phyloP scores from a whole-genome alignment of 805 yeast species.

The Cyberlindnera lachancei region DNA sequence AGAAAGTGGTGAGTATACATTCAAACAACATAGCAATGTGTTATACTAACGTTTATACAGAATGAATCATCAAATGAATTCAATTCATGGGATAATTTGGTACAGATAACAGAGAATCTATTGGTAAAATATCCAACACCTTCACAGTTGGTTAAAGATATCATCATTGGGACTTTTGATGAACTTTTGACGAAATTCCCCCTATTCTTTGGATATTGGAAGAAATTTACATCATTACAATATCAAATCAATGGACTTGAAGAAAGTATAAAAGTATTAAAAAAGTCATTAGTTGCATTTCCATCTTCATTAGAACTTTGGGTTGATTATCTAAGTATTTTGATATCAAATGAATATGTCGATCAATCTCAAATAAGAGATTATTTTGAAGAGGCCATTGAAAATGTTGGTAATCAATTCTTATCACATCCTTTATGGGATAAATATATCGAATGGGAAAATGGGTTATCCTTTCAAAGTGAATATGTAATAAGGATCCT shows the following conservation, averaged over 20 bases:
- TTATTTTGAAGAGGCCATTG: slow-evolving; percentile 42
- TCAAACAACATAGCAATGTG: not conserved
- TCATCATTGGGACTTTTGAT: slow-evolving; percentile 30
- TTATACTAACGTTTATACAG: slow-evolving; percentile 6
- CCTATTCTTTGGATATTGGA: slow-evolving; percentile 55
- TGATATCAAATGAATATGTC: slow-evolving; percentile 35
- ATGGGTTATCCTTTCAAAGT: no score
- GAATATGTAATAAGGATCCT: slow-evolving; percentile 35
- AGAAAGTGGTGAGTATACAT: slow-evolving; percentile 11
- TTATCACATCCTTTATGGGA: slow-evolving; percentile 83
- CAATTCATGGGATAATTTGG: slow-evolving; percentile 32
- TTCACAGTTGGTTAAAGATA: slow-evolving; percentile 22
- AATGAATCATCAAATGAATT: slow-evolving; percentile 23
- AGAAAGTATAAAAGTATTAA: slow-evolving; percentile 38
- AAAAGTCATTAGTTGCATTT: slow-evolving; percentile 37
- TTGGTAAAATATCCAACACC: slow-evolving; percentile 28
- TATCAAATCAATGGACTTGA: slow-evolving; percentile 50
- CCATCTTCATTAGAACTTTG: slow-evolving; percentile 62
- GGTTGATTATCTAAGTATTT: slow-evolving; percentile 55
- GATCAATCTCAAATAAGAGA: slow-evolving; percentile 28
- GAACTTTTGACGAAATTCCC: slow-evolving; percentile 50
- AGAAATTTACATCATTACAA: slow-evolving; percentile 45
- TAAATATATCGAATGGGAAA: slow-evolving; percentile 56
- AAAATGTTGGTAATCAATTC: slow-evolving; percentile 60
- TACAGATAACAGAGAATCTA: slow-evolving; percentile 26